phyloP scores from a whole-genome alignment of 306 rosid species.

The Leucaena leucocephala region DNA sequence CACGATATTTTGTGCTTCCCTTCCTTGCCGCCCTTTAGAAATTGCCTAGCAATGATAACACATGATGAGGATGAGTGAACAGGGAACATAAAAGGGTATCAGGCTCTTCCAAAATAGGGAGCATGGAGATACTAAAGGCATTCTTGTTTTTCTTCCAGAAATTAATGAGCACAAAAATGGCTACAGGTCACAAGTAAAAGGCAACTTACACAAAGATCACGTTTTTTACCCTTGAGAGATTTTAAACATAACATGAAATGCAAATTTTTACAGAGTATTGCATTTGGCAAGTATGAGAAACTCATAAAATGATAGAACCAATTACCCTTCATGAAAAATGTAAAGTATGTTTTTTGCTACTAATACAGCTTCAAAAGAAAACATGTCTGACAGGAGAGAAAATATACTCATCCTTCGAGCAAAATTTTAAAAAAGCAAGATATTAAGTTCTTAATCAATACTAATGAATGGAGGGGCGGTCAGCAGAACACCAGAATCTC shows the following conservation, averaged over 20 bases:
- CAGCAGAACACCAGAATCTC: not conserved
- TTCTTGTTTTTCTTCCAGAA: not conserved
- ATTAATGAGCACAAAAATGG: not conserved
- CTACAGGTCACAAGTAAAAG: not conserved
- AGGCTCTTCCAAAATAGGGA: not conserved
- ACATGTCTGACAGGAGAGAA: slow-evolving; percentile 2
- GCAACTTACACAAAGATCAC: not conserved
- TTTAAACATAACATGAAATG: slow-evolving; percentile 15
- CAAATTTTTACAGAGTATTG: slow-evolving; percentile 11
- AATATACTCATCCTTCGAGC: slow-evolving; percentile 9
- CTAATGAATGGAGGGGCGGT: not conserved
- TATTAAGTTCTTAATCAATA: not conserved
- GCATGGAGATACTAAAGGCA: not conserved
- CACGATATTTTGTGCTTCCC: slow-evolving; percentile 94
- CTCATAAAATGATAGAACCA: not conserved
- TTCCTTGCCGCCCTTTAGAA: slow-evolving; percentile 92
- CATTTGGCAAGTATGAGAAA: not conserved
- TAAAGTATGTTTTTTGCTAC: not conserved
- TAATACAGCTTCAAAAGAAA: slow-evolving; percentile 24
- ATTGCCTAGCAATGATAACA: slow-evolving; percentile 55
- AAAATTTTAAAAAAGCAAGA: not conserved
- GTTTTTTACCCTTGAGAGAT: not conserved
- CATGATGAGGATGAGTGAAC: slow-evolving; percentile 13
- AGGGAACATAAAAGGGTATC: slow-evolving; percentile 2
- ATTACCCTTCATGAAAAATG: not conserved